Conservation (phyloP, 208 protist species). For the Polymyxa betae region DNA sequence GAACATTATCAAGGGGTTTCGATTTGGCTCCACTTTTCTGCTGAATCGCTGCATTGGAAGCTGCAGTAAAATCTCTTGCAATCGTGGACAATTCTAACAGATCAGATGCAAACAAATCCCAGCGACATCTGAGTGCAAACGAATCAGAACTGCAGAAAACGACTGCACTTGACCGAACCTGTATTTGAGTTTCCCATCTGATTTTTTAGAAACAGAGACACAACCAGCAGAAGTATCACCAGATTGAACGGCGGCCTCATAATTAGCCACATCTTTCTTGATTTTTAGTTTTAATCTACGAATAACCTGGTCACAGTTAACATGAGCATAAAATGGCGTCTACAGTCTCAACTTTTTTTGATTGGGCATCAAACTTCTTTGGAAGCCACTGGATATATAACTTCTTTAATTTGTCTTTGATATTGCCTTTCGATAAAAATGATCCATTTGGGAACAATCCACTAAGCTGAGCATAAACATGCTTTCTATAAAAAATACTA, state of each 20-base stretch:
- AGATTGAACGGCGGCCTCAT: not conserved
- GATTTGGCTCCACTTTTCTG: not conserved
- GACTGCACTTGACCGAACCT: not conserved
- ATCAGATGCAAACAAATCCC: constrained; percentile 37
- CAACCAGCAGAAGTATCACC: not conserved
- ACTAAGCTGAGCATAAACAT: not conserved
- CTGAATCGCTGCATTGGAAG: not conserved
- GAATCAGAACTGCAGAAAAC: not conserved
- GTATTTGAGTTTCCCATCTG: not conserved
- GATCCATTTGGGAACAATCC: not conserved
- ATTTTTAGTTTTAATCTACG: constrained; percentile 30
- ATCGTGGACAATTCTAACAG: constrained; percentile 12
- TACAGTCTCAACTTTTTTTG: constrained; percentile 6
- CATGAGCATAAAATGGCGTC: not conserved
- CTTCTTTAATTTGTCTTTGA: constrained; percentile 43
- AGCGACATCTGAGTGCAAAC: constrained; percentile 1
- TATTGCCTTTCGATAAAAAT: not conserved
- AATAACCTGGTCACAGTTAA: constrained; percentile 15
- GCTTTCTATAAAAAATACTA: not conserved
- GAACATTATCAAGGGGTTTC: not conserved
- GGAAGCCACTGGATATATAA: constrained; percentile 41
- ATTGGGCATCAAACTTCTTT: not conserved
- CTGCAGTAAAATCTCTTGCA: not conserved
- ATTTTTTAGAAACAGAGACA: not conserved
- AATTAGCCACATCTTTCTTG: not conserved